Evolutionary conservation across 306 rosid species (phyloP).

Genomic region (Vigna mungo): DNA sequence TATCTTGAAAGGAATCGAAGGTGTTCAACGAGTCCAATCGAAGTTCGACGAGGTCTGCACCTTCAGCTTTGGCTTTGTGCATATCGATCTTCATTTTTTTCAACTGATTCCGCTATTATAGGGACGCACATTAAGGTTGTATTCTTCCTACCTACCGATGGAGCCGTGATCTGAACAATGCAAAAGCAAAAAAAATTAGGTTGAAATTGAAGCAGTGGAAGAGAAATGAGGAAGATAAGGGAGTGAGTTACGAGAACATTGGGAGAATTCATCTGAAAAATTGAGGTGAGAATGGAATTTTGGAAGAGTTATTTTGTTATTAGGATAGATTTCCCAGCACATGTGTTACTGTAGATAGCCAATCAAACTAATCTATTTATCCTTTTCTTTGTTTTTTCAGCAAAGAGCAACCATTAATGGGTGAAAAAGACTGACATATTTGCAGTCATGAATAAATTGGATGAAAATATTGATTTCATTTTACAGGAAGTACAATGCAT

Average conservation of each 20-base stretch:
- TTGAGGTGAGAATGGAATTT: background rate
- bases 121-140: slow-evolving; percentile 38
- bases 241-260: background rate
- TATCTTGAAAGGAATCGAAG: slow-evolving; percentile 32
- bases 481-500: too few relatives aligned
- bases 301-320: too few relatives aligned
- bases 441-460: too few relatives aligned
- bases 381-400: too few relatives aligned
- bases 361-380: too few relatives aligned
- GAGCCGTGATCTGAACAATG: background rate
- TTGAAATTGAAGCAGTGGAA: background rate
- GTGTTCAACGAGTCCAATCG: slow-evolving; percentile 35
- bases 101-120: slow-evolving; percentile 28
- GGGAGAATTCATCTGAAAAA: background rate
- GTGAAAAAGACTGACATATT: too few relatives aligned
- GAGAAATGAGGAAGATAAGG: background rate
- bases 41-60: slow-evolving; percentile 44
- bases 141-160: background rate
- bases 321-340: too few relatives aligned
- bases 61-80: slow-evolving; percentile 11
- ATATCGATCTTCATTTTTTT: slow-evolving; percentile 17
- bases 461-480: too few relatives aligned
- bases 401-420: too few relatives aligned
- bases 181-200: background rate
- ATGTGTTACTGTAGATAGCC: too few relatives aligned